Evolutionary conservation across 2,329 filamentous ascomycete genomes (phyloP).

Genomic region (Chaetomium sp.): DNA sequence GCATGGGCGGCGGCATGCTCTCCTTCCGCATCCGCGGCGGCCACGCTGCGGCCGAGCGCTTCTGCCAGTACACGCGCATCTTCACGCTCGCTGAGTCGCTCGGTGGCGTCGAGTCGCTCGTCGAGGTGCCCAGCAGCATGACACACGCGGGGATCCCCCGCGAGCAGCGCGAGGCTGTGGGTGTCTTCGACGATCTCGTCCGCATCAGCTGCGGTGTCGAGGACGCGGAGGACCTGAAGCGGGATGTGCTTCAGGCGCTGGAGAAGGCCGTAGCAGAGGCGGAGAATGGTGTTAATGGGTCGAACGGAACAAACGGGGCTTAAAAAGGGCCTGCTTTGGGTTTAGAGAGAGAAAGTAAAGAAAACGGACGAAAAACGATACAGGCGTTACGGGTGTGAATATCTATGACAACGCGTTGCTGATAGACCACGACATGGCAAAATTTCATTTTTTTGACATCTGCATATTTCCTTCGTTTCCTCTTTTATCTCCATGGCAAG

Average conservation of each 20-base stretch:
- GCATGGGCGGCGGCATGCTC: slow-evolving; percentile 94
- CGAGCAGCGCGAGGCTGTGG: slow-evolving; percentile 83
- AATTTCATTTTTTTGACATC: too few species aligned
- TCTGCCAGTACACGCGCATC: slow-evolving; percentile 83
- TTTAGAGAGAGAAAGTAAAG: not conserved
- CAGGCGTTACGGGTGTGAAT: too few species aligned
- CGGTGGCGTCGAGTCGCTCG: slow-evolving; percentile 80
- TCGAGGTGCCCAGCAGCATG: slow-evolving; percentile 92
- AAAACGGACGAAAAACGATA: too few species aligned
- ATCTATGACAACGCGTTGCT: too few species aligned
- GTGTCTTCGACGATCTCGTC: slow-evolving; percentile 91
- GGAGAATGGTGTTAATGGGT: not conserved
- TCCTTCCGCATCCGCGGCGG: slow-evolving; percentile 91
- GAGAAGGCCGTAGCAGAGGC: slow-evolving; percentile 57
- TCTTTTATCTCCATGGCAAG: too few species aligned
- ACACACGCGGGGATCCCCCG: slow-evolving; percentile 92
- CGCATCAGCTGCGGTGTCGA: slow-evolving; percentile 91
- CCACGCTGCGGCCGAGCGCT: slow-evolving; percentile 75
- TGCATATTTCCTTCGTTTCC: too few species aligned
- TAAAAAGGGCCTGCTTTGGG: not conserved
- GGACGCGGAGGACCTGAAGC: slow-evolving; percentile 75
- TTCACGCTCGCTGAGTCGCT: slow-evolving; percentile 92
- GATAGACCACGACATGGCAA: too few species aligned
- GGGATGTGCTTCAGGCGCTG: slow-evolving; percentile 73
- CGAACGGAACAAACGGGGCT: slow-evolving; percentile 17